Base-by-base conservation (phyloP, 768 basidiomycete species). In the Xanthoconium stramineum region DNA sequence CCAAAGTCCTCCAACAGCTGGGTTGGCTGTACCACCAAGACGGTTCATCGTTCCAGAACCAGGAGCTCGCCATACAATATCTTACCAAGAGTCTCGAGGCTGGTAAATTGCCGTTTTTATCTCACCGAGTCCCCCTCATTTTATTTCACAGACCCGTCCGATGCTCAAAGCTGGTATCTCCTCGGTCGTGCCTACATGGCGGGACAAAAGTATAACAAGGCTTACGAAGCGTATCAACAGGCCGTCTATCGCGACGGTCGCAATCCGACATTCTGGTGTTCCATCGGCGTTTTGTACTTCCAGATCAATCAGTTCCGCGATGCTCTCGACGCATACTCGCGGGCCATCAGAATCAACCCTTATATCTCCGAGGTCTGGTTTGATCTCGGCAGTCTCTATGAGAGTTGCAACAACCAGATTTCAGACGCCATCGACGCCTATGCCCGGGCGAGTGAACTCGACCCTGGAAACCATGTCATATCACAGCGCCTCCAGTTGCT, bases 301-400 rank as follows among this genome's bases (percentile, higher is more conserved):
- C 95, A 99, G 70, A 98, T 99, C 78, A 98, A 98, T 74, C 97
- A 99, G 70, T 99, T 92, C 78, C 93, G 95, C 50, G 97, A 99
- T 67, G 96, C 96, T 3, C 86, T 99, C 37, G 97, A 99, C 67
- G 97, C 97, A 11, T 99, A 99, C 73, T 98, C 97, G 30, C 90
- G 96, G 15, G 97, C 97, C 12, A 98, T 99, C 65, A 88, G 96
- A 59, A 95, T 99, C 75, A 98, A 98, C 70, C 97, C 97, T 0
- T 98, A 96, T 78, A 98, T 99, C 65, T 83, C 84, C 47, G 88
- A 85, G 63, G 72, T 74, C n/a, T 74, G 73, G 72, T 98, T 96
- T 72, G 95, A 98, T 75, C 84, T 99, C 38, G 97, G 97, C 40
- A 91, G 88, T 59, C 80, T 99, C 0, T 99, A 99, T 69, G 97